phyloP scores from a whole-genome alignment of 2,329 filamentous ascomycete genomes.

The Diaporthe helianthi region DNA sequence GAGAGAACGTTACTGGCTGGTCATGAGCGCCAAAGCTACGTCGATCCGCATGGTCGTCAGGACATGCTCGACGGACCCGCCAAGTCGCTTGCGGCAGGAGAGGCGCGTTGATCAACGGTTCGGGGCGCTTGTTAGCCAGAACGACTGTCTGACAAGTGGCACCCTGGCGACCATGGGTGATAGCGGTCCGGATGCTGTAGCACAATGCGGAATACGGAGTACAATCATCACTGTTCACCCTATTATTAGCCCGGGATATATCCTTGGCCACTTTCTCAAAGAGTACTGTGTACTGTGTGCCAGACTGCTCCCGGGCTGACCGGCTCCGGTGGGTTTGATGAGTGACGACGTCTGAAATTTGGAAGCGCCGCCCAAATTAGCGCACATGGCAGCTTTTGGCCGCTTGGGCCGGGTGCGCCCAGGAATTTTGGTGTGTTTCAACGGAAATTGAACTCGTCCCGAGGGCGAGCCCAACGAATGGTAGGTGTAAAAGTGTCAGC shows the following conservation, averaged over 20 bases:
- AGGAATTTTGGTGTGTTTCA: slow-evolving; percentile 1
- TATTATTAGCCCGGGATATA: slow-evolving; percentile 13
- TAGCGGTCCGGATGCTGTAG: background rate
- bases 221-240: background rate
- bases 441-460: slow-evolving; percentile 24
- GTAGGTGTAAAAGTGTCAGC: slow-evolving; percentile 12
- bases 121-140: slow-evolving; percentile 22
- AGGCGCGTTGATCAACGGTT: slow-evolving; percentile 13
- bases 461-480: slow-evolving; percentile 10
- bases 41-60: background rate
- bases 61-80: slow-evolving; percentile 19
- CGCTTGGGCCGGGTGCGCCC: slow-evolving; percentile 8
- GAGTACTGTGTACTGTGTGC: no score
- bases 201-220: no score
- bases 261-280: slow-evolving; percentile 1
- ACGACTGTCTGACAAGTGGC: background rate
- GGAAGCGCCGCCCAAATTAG: slow-evolving; percentile 23
- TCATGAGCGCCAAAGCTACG: slow-evolving; percentile 15
- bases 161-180: background rate
- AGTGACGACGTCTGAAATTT: slow-evolving; percentile 9
- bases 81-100: slow-evolving; percentile 20
- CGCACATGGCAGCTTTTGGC: slow-evolving; percentile 23
- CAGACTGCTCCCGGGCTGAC: slow-evolving; percentile 16
- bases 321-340: slow-evolving; percentile 13
- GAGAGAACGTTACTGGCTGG: background rate